Evolutionary conservation across 352 stramenopile species (phyloP), one percentile per base, ranked within the genome.

Genomic region (Stephanocyclus meneghinianus): DNA sequence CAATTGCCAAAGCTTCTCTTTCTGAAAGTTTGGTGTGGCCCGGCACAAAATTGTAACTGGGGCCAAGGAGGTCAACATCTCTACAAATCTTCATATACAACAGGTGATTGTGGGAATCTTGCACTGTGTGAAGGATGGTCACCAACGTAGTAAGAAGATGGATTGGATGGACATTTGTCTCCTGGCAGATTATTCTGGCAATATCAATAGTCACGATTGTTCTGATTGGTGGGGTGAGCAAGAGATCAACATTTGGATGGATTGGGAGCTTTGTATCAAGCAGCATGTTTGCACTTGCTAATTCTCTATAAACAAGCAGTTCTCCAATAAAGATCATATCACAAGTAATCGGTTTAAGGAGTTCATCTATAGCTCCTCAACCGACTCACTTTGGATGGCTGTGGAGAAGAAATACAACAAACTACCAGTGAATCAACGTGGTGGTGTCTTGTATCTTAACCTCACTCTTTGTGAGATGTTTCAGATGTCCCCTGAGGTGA

Each of bases 21-120:
- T 2, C 13, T 29, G 56, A 64, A 64, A 64, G 56, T 64, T 64
- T 64, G 35, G 56, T 15, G 56, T 64, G 16, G 56, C 56, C 29
- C 13, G 30, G 10, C 56, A 64, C n/a, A 64, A 64, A 21, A 48
- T 64, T 48, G 11, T 64, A 6, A 45, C 3, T 21, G 11, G 5
- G 8, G 29, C 7, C 2, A 16, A 64, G 29, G 56, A 64, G 35
- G 50, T 8, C 15, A 32, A 64, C 11, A 3, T 26, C 10, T 35
- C 56, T 10, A 45, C 45, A 21, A 18, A 64, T 7, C 30, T 5
- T 21, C 18, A 48, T 1, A 32, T 64, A 3, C 56, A 64, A 29
- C 56, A 64, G 32, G 56, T 48, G 7, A 48, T 64, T 29, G 56
- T 64, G 2, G 32, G 56, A 11, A 45, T 64, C 29, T 11, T 48